phyloP scores from a whole-genome alignment of 345 rosid species.

The Sonneratia caseolaris region DNA sequence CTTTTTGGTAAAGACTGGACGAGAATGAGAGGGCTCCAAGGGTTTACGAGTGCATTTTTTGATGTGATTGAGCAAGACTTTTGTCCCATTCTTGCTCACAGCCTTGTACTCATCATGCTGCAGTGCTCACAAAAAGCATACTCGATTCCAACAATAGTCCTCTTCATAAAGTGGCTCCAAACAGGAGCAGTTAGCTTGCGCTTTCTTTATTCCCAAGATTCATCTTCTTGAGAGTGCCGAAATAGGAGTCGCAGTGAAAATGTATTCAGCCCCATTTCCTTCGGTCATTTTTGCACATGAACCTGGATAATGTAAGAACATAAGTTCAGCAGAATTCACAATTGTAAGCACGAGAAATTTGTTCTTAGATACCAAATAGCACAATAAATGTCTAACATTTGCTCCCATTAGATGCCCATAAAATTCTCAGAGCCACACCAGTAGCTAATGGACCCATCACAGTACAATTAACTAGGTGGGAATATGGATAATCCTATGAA shows the following conservation, averaged over 20 bases:
- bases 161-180: constrained; percentile 8
- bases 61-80: neutral
- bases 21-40: neutral
- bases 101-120: constrained; percentile 5
- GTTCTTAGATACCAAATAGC: no score
- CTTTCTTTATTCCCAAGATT: neutral
- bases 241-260: neutral
- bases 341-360: no score
- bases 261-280: neutral
- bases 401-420: no score
- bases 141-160: constrained; percentile 3
- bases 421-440: no score
- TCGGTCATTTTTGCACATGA: neutral
- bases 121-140: constrained; percentile 8
- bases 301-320: neutral
- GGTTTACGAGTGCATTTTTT: neutral
- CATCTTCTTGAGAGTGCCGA: neutral
- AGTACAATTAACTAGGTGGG: no score
- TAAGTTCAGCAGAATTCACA: neutral
- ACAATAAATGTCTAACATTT: no score
- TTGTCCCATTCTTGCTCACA: constrained; percentile 8
- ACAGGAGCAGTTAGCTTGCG: constrained; percentile 7
- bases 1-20: neutral
- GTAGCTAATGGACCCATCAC: no score
- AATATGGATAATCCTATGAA: no score